Percentiles rank a stretch among this genome's conserved stretches.
These are phyloP conservation scores for Discostella stelligera DNA, from an alignment of 352 stramenopile species.

Conservation along the genomic window DNA sequence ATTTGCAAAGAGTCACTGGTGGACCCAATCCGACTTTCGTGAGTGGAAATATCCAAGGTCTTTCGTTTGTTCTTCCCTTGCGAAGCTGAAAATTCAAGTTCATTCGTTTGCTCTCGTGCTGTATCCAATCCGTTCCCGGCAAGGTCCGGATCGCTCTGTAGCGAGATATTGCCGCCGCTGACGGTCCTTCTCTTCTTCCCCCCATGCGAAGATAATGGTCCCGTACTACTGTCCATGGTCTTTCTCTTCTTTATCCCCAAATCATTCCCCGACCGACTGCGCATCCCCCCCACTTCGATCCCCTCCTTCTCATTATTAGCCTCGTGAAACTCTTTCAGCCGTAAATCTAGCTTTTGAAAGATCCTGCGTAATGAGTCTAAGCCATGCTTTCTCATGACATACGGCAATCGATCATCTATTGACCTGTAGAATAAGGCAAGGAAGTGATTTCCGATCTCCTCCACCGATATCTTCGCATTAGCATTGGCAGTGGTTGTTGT, in stretches of 20 bases:
- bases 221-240: neutral
- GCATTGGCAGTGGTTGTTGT: neutral
- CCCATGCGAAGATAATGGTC: neutral
- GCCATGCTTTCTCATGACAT: constrained; percentile 22
- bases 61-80: neutral
- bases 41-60: neutral
- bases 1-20: neutral
- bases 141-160: too few species aligned
- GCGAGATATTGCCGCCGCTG: neutral
- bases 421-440: constrained; percentile 41
- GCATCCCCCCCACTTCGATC: neutral
- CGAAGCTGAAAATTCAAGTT: too few species aligned
- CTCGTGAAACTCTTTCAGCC: constrained; percentile 12
- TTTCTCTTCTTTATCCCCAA: neutral
- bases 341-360: constrained; percentile 16
- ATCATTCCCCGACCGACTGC: neutral
- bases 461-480: neutral
- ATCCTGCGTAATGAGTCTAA: constrained; percentile 17
- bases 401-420: constrained; percentile 28
- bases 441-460: constrained; percentile 21
- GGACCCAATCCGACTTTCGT: neutral
- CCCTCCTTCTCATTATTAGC: neutral
- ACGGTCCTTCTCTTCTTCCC: neutral
- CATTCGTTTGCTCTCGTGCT: too few species aligned
- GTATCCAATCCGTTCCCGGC: too few species aligned